Base-by-base conservation (phyloP, 2,329 filamentous ascomycete species). In the Epichloe sibirici region DNA sequence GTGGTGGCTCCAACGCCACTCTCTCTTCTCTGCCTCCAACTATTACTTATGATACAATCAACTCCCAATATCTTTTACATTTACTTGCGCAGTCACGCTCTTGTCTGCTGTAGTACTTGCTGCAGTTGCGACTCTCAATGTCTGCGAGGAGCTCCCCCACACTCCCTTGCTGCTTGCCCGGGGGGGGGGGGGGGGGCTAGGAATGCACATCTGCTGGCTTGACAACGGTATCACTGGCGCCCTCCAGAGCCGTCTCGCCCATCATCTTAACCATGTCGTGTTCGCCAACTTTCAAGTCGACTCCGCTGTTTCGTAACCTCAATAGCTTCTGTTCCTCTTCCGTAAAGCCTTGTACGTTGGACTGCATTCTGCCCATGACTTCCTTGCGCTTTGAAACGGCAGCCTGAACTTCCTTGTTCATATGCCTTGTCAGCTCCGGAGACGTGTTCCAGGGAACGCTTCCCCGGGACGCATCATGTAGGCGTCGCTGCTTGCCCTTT, bases 401-500 rank as follows among this genome's bases (percentile, higher is more conserved):
- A 3, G 60, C 61, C 42, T 56, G 56, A 7, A 60, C 62, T 58
- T 69, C 59, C 48, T 61, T 60, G 37, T 55, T 51, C 58, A 75
- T 71, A 61, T 71, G 73, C 5, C 61, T 60, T 34, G 55, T 55
- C n/a, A 76, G 63, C 39, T 77, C 72, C 1, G 62, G 53, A 1
- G 73, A 69, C 23, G 73, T 81, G 34, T 66, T 35, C 81, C 81
- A 94, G 3, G 82, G 76, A n/a, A 87, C 74, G 5, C 71, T 63
- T 28, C 88, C 88, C 17, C 70, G 62, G 49, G 72, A 63, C 2
- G 89, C 88, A 45, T 78, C 77, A 42, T 74, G 72, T 44, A 86
- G 70, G 52, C 91, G 79, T 55, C 79, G 77, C 61, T 74, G 69
- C 63, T 90, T 83, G 39, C 93, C 93, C 50, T 79, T 74, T 71